phyloP scores from a whole-genome alignment of 768 basidiomycete genomes.

The Suillus tomentosus region DNA sequence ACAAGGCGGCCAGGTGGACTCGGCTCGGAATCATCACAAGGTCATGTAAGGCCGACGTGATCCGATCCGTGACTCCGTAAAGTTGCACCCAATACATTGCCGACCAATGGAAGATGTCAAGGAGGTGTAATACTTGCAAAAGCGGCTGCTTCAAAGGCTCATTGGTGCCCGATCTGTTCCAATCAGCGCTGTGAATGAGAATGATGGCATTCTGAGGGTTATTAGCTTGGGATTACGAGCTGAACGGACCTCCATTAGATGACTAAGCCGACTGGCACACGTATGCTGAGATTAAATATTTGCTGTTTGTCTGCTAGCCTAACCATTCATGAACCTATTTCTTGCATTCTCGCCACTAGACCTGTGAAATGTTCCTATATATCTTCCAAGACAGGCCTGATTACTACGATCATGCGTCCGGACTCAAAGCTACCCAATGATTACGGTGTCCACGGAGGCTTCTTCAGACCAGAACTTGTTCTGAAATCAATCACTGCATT shows the following conservation, averaged over 20 bases:
- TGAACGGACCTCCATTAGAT: not conserved
- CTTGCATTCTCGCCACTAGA: not conserved
- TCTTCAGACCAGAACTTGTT: not conserved
- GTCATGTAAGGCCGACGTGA: not conserved
- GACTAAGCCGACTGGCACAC: not conserved
- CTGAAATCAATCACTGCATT: not conserved
- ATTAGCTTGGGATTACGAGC: not conserved
- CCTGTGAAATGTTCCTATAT: not conserved
- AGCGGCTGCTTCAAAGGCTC: not conserved
- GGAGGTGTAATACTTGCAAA: not conserved
- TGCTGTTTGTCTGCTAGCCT: not conserved
- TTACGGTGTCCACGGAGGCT: not conserved
- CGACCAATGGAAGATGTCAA: not conserved
- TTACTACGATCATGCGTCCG: not conserved
- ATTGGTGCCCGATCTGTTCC: not conserved
- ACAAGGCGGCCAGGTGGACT: not conserved
- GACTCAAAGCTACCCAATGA: not conserved
- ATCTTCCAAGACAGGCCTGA: not conserved
- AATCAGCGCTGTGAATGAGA: not conserved
- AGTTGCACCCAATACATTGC: not conserved
- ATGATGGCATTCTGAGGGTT: not conserved
- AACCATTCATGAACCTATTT: not conserved
- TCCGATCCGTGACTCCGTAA: not conserved
- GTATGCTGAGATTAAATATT: constrained; percentile 2
- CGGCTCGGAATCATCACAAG: not conserved